Conservation (phyloP, 768 basidiomycete genomes). For the Crucibulum laeve region DNA sequence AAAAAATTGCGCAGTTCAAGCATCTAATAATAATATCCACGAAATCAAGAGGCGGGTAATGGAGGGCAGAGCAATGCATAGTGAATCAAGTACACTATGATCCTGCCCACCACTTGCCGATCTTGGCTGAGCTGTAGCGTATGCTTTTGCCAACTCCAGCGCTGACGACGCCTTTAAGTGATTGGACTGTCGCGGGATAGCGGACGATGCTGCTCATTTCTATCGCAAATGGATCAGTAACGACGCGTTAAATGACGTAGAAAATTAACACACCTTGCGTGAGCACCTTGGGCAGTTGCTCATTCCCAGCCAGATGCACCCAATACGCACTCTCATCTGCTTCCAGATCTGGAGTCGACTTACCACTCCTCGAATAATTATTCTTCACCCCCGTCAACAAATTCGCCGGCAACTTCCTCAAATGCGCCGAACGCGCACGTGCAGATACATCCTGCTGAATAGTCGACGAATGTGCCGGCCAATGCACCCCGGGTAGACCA, state of each 20-base stretch:
- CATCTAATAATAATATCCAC: too few relatives aligned
- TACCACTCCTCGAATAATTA: constrained; percentile 37
- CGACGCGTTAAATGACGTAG: neutral
- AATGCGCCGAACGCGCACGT: constrained; percentile 64
- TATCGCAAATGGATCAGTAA: constrained; percentile 19
- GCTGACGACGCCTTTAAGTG: constrained; percentile 80
- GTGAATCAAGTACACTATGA: constrained; percentile 15
- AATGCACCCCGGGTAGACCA: constrained; percentile 78
- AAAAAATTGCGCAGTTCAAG: too few relatives aligned
- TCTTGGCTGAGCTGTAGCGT: constrained; percentile 71
- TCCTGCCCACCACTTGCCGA: constrained; percentile 78
- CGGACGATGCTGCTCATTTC: constrained; percentile 79
- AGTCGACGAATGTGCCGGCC: constrained; percentile 43
- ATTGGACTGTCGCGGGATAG: constrained; percentile 79
- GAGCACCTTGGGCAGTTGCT: constrained; percentile 47
- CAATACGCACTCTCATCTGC: constrained; percentile 76
- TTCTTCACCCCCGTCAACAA: constrained; percentile 54
- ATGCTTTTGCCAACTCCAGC: constrained; percentile 78
- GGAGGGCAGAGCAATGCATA: constrained; percentile 3
- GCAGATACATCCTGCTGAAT: constrained; percentile 76
- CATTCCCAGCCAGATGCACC: constrained; percentile 65
- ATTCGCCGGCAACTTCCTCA: constrained; percentile 74
- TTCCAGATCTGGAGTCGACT: constrained; percentile 32
- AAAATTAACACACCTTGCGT: constrained; percentile 35
- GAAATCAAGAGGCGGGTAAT: too few relatives aligned